These are phyloP conservation scores for Scedosporium aurantiacum DNA, from an alignment of 2,329 filamentous ascomycete genomes.

Conservation along the genomic window DNA sequence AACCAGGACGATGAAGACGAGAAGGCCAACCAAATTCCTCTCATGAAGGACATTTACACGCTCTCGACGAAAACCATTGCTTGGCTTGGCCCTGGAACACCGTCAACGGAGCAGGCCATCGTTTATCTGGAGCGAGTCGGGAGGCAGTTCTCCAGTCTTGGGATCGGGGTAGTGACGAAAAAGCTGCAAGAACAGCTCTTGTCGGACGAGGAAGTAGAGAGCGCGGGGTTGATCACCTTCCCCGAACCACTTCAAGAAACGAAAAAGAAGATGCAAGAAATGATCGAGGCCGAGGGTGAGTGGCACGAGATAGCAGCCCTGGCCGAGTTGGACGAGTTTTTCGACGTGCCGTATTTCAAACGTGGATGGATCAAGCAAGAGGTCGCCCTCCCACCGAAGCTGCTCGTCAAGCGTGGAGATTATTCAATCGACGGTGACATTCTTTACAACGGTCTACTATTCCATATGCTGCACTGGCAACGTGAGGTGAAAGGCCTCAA, in stretches of 20 bases:
- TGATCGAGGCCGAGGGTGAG: not conserved
- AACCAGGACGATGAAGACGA: slow-evolving; percentile 3
- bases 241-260: not conserved
- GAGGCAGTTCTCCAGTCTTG: not conserved
- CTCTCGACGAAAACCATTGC: slow-evolving; percentile 14
- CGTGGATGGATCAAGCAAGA: not conserved
- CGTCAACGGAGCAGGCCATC: not conserved
- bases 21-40: not conserved
- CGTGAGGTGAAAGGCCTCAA: not conserved
- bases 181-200: not conserved
- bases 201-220: not conserved
- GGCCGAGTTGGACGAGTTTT: not conserved
- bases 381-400: not conserved
- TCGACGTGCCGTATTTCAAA: not conserved
- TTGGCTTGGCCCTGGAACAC: slow-evolving; percentile 17
- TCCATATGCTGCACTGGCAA: not conserved
- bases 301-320: not conserved
- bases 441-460: not conserved
- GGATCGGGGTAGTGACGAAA: not conserved
- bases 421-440: not conserved
- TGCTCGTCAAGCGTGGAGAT: not conserved
- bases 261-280: not conserved
- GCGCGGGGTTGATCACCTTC: not conserved
- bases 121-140: not conserved
- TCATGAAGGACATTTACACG: slow-evolving; percentile 15